Conservation (phyloP, 208 protist genomes). For the Crithidia expoeki region DNA sequence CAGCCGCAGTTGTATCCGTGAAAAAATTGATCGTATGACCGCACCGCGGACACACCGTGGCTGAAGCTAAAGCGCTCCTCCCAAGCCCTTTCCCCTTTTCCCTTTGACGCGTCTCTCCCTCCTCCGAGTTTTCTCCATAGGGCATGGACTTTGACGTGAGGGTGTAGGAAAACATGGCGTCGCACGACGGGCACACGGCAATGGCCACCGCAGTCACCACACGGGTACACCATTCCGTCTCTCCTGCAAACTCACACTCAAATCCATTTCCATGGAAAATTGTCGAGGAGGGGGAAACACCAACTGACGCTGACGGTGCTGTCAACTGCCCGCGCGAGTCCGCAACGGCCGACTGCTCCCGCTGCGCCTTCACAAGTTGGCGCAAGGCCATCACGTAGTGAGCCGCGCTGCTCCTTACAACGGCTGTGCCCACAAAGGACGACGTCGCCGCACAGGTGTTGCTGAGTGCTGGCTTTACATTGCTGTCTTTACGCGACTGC, state of each 20-base stretch:
- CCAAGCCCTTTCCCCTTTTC: background rate
- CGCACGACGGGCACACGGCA: slow-evolving; percentile 19
- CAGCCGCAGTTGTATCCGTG: too few species aligned
- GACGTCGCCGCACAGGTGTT: too few species aligned
- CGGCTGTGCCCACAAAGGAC: slow-evolving; percentile 32
- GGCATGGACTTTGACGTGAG: background rate
- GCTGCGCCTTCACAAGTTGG: slow-evolving; percentile 22
- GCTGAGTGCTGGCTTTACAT: too few species aligned
- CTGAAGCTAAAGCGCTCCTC: background rate
- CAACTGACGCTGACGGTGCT: too few species aligned
- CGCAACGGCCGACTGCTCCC: background rate
- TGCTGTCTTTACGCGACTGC: background rate
- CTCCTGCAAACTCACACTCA: background rate
- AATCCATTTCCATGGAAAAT: background rate
- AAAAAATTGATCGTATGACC: too few species aligned
- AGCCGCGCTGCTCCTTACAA: slow-evolving; percentile 29
- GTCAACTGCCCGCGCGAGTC: background rate
- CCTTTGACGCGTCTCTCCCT: background rate
- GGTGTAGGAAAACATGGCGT: slow-evolving; percentile 7
- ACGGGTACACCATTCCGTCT: slow-evolving; percentile 21
- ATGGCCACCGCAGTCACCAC: slow-evolving; percentile 20
- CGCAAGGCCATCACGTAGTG: slow-evolving; percentile 23
- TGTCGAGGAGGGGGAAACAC: background rate
- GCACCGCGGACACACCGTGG: slow-evolving; percentile 19
- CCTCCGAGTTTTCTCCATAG: background rate